These are phyloP conservation scores for Penicillium fuscoglaucum DNA, from an alignment of 2,329 filamentous ascomycete genomes.

Conservation along the genomic window DNA sequence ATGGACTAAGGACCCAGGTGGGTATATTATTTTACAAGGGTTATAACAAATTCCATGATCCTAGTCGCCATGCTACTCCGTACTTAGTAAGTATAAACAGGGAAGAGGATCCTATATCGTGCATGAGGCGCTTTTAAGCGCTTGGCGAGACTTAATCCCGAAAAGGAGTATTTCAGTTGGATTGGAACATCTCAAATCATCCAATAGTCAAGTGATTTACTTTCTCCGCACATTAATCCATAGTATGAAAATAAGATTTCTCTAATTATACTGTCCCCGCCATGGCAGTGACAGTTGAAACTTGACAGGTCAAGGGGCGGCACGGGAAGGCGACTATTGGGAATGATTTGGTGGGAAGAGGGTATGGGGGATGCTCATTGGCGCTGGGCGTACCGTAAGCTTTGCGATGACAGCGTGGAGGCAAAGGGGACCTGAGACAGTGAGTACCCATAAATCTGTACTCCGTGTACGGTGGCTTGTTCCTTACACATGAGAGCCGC, in stretches of 20 bases:
- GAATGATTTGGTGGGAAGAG: slow-evolving; percentile 16
- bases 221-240: not conserved
- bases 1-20: not conserved
- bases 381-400: not conserved
- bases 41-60: not conserved
- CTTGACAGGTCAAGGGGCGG: slow-evolving; percentile 23
- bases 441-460: not conserved
- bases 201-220: not conserved
- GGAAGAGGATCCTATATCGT: slow-evolving; percentile 15
- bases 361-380: slow-evolving; percentile 10
- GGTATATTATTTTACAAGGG: not conserved
- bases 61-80: not conserved
- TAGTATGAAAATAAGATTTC: not conserved
- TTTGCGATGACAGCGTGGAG: slow-evolving; percentile 4
- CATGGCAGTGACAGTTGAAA: slow-evolving; percentile 17
- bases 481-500: slow-evolving; percentile 17
- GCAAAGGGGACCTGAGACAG: not conserved
- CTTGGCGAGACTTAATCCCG: slow-evolving; percentile 6
- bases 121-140: slow-evolving; percentile 24
- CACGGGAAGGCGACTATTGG: slow-evolving; percentile 23
- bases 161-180: not conserved
- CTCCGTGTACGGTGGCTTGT: slow-evolving; percentile 3
- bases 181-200: slow-evolving; percentile 2
- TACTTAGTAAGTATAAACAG: not conserved
- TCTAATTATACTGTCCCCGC: slow-evolving; percentile 1